Evolutionary conservation across 2,329 filamentous ascomycete genomes (phyloP).

Genomic region (Daldinia sp.): DNA sequence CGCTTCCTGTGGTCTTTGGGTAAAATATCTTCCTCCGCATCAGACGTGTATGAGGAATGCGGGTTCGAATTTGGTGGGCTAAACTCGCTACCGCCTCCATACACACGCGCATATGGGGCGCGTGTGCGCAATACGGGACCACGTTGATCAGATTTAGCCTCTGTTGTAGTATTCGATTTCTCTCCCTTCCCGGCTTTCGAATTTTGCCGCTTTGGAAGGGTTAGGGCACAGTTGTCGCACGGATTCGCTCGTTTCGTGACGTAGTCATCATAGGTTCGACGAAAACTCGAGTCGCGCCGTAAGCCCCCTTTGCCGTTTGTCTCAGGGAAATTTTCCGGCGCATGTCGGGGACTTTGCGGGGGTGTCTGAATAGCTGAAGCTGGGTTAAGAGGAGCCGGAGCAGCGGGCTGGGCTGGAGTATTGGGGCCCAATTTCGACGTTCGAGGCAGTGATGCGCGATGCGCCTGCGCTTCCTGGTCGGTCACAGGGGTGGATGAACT

Average conservation of each 20-base stretch:
- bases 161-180: slow-evolving; percentile 27
- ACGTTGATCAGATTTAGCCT: slow-evolving; percentile 51
- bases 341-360: slow-evolving; percentile 62
- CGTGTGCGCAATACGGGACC: slow-evolving; percentile 67
- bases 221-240: slow-evolving; percentile 74
- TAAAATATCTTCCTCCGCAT: slow-evolving; percentile 57
- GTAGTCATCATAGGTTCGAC: slow-evolving; percentile 70
- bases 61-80: slow-evolving; percentile 63
- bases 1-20: slow-evolving; percentile 37
- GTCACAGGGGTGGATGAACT: slow-evolving; percentile 55
- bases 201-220: slow-evolving; percentile 61
- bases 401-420: slow-evolving; percentile 13
- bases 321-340: slow-evolving; percentile 46
- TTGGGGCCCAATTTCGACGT: slow-evolving; percentile 45
- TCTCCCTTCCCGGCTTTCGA: slow-evolving; percentile 36
- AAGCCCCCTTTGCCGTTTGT: slow-evolving; percentile 37
- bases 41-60: slow-evolving; percentile 57
- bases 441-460: slow-evolving; percentile 54
- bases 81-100: slow-evolving; percentile 53
- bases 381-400: slow-evolving; percentile 41
- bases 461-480: slow-evolving; percentile 55
- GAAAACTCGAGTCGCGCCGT: slow-evolving; percentile 66
- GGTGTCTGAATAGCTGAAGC: slow-evolving; percentile 63
- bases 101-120: slow-evolving; percentile 67
- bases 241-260: slow-evolving; percentile 69